Percentiles rank a stretch among this genome's conserved stretches.
Conservation (phyloP, 148 eudicot genomes). For the Simmondsia chinensis region DNA sequence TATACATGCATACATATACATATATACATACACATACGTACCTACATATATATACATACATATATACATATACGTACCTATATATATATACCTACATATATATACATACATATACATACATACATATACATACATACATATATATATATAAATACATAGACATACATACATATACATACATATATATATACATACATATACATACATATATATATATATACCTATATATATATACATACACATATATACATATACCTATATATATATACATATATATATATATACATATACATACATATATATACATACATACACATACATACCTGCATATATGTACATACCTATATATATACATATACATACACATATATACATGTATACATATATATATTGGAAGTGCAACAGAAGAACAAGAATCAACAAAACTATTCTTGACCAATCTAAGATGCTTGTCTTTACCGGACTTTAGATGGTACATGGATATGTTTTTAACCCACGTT, state of each 20-base stretch:
- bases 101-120: neutral
- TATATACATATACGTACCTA: neutral
- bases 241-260: neutral
- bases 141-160: neutral
- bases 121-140: neutral
- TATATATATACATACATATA: neutral
- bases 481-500: too few relatives aligned
- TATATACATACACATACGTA: neutral
- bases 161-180: neutral
- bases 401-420: too few relatives aligned
- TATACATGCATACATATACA: neutral
- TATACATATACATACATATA: neutral
- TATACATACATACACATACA: neutral
- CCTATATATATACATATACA: neutral
- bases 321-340: neutral
- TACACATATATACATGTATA: neutral
- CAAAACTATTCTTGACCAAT: too few relatives aligned
- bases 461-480: too few relatives aligned
- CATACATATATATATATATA: neutral
- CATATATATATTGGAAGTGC: neutral
- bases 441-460: too few relatives aligned
- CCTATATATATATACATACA: neutral
- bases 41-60: neutral
- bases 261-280: constrained; percentile 1
- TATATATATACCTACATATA: neutral